A percentile compares a stretch with the other conserved stretches of the same genome.
These are phyloP conservation scores for Jaapia argillacea DNA, from an alignment of 768 basidiomycete genomes.

Conservation along the genomic window DNA sequence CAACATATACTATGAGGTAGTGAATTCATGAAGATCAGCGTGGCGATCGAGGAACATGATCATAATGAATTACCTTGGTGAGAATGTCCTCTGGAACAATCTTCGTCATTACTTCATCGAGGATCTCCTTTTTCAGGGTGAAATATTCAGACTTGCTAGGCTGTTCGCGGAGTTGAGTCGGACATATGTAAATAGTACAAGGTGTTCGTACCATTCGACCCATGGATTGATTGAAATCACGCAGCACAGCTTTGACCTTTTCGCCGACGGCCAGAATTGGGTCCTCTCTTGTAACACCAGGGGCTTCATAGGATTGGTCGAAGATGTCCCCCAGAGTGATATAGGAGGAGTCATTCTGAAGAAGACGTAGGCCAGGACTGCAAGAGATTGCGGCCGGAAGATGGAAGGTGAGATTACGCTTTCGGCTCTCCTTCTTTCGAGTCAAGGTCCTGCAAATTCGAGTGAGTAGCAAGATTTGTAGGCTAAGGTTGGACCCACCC, in stretches of 20 bases:
- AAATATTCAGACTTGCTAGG: conserved; percentile 56
- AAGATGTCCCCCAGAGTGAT: conserved; percentile 88
- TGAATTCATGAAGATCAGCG: conserved; percentile 3
- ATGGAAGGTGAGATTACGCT: conserved; percentile 87
- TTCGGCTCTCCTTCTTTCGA: conserved; percentile 87
- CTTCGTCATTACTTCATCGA: conserved; percentile 82
- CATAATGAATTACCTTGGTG: conserved; percentile 47
- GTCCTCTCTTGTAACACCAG: conserved; percentile 75
- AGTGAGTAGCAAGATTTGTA: background rate
- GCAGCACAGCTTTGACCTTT: conserved; percentile 63
- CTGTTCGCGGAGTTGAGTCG: conserved; percentile 20
- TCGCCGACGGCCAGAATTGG: conserved; percentile 81
- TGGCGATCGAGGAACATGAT: background rate
- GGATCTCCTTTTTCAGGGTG: conserved; percentile 70
- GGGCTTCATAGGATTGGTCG: conserved; percentile 75
- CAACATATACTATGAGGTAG: conserved; percentile 98
- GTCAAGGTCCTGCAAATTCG: conserved; percentile 50
- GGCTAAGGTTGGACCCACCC: conserved; percentile 37
- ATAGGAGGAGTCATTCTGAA: conserved; percentile 90
- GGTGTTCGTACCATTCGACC: conserved; percentile 8
- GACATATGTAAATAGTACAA: background rate
- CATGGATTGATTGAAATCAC: conserved; percentile 36
- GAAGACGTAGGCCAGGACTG: conserved; percentile 72
- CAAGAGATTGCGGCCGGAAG: conserved; percentile 81
- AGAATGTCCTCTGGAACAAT: conserved; percentile 86